phyloP scores from a whole-genome alignment of 805 yeast genomes.

The Clavispora phyllophila region DNA sequence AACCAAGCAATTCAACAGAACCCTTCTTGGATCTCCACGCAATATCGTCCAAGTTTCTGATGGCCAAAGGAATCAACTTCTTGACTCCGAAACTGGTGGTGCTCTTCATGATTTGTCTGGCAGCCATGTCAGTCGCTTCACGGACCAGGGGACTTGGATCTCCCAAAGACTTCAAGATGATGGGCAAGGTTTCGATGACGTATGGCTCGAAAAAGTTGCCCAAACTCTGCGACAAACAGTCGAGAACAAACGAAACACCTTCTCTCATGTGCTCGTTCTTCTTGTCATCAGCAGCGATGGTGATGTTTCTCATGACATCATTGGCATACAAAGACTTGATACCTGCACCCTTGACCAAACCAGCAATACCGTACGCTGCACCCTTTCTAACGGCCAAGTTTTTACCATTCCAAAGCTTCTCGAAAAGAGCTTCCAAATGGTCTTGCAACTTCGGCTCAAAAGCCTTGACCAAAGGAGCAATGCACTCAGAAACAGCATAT shows the following conservation, averaged over 20 bases:
- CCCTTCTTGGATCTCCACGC: slow-evolving; percentile 98
- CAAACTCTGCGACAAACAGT: slow-evolving; percentile 71
- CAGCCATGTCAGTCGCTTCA: slow-evolving; percentile 81
- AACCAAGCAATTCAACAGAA: slow-evolving; percentile 90
- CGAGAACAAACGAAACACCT: slow-evolving; percentile 83
- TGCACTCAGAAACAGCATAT: slow-evolving; percentile 77
- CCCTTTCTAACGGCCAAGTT: slow-evolving; percentile 65
- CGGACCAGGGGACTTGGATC: slow-evolving; percentile 84
- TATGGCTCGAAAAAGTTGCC: slow-evolving; percentile 89
- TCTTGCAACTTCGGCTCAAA: slow-evolving; percentile 46
- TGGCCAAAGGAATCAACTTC: slow-evolving; percentile 84
- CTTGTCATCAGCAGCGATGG: slow-evolving; percentile 85
- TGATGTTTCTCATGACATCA: slow-evolving; percentile 69
- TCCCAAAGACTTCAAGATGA: slow-evolving; percentile 75
- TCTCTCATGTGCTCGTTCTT: slow-evolving; percentile 71
- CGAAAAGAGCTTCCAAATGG: slow-evolving; percentile 56
- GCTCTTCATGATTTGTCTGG: slow-evolving; percentile 80
- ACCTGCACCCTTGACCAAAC: slow-evolving; percentile 87
- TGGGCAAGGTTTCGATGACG: slow-evolving; percentile 82
- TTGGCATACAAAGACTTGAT: slow-evolving; percentile 67
- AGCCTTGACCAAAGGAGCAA: slow-evolving; percentile 72
- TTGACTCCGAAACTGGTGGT: slow-evolving; percentile 92
- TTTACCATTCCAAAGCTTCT: slow-evolving; percentile 51
- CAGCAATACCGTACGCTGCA: slow-evolving; percentile 95
- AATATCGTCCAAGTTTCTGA: slow-evolving; percentile 77